Evolutionary conservation across 352 stramenopile species (phyloP).

Genomic region (Thalassiosira hispida): DNA sequence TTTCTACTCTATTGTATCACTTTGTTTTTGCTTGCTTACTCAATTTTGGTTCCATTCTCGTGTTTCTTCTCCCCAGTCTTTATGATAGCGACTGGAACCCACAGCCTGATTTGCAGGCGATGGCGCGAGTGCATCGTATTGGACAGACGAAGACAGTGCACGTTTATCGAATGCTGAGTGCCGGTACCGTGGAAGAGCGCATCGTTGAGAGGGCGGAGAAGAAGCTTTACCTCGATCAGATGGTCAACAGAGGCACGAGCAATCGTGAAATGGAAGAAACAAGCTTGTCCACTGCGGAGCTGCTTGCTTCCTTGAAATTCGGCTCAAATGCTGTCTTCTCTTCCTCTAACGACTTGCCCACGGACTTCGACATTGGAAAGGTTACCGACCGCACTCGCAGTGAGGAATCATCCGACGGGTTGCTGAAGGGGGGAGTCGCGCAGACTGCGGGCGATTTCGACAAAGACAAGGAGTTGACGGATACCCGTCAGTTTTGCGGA

Average conservation of each 20-base stretch:
- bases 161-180: slow-evolving; percentile 94
- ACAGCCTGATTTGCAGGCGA: slow-evolving; percentile 97
- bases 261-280: slow-evolving; percentile 33
- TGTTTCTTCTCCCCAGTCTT: slow-evolving; percentile 87
- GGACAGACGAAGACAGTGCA: slow-evolving; percentile 97
- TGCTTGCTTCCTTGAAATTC: slow-evolving; percentile 86
- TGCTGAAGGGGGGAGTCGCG: slow-evolving; percentile 86
- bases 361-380: slow-evolving; percentile 83
- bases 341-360: slow-evolving; percentile 90
- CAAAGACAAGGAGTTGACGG: slow-evolving; percentile 86
- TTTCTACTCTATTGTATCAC: background rate
- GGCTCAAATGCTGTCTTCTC: slow-evolving; percentile 88
- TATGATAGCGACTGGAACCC: slow-evolving; percentile 96
- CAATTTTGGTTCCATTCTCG: slow-evolving; percentile 1
- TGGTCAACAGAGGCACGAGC: slow-evolving; percentile 60
- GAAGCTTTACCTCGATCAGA: slow-evolving; percentile 83
- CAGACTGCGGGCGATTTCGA: slow-evolving; percentile 92
- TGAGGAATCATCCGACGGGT: slow-evolving; percentile 48
- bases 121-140: slow-evolving; percentile 97
- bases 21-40: slow-evolving; percentile 84
- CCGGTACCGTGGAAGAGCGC: slow-evolving; percentile 96
- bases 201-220: slow-evolving; percentile 96
- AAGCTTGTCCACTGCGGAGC: slow-evolving; percentile 43
- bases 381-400: slow-evolving; percentile 75
- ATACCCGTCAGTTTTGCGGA: slow-evolving; percentile 88